A percentile compares a stretch with the other conserved stretches of the same genome.
These are phyloP conservation scores for Avena eriantha DNA, from an alignment of 176 grass and related monocot species.

Conservation along the genomic window DNA sequence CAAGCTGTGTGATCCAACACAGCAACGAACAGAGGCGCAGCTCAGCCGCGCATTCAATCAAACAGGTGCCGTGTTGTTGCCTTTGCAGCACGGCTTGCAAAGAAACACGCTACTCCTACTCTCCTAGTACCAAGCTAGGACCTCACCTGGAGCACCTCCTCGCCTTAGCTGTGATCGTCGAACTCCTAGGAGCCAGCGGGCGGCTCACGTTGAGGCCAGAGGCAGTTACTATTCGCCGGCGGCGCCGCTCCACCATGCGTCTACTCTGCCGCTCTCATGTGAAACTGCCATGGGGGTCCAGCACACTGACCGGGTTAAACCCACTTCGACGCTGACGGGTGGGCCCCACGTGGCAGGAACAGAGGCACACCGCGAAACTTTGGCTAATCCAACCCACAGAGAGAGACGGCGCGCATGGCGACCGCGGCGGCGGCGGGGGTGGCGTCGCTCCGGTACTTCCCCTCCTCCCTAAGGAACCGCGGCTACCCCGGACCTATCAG, in stretches of 20 bases:
- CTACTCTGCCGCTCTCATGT: not conserved
- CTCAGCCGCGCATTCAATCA: conserved; percentile 13
- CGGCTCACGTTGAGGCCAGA: not conserved
- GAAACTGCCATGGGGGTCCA: not conserved
- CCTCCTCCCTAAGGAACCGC: conserved; percentile 23
- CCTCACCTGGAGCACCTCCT: conserved; percentile 6
- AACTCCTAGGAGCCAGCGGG: not conserved
- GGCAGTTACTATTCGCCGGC: not conserved
- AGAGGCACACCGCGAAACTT: conserved; percentile 1
- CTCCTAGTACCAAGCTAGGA: not conserved
- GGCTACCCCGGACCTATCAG: not conserved
- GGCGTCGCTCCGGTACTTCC: conserved; percentile 52
- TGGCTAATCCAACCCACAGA: conserved; percentile 28
- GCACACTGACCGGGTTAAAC: not conserved
- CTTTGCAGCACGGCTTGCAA: not conserved
- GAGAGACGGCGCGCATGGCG: conserved; percentile 55
- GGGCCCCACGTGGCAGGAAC: conserved; percentile 5
- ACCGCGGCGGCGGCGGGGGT: conserved; percentile 29
- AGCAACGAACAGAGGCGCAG: not conserved
- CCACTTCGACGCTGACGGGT: not conserved
- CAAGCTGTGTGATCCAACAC: not conserved
- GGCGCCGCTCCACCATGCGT: not conserved
- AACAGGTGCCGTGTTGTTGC: conserved; percentile 11
- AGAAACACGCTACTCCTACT: not conserved
- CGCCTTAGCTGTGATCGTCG: not conserved